Percentiles rank a stretch among this genome's conserved stretches.
These are phyloP conservation scores for sunflower (Helianthus annuus) DNA, from an alignment of 129 eudicot species.

Conservation along the genomic window DNA sequence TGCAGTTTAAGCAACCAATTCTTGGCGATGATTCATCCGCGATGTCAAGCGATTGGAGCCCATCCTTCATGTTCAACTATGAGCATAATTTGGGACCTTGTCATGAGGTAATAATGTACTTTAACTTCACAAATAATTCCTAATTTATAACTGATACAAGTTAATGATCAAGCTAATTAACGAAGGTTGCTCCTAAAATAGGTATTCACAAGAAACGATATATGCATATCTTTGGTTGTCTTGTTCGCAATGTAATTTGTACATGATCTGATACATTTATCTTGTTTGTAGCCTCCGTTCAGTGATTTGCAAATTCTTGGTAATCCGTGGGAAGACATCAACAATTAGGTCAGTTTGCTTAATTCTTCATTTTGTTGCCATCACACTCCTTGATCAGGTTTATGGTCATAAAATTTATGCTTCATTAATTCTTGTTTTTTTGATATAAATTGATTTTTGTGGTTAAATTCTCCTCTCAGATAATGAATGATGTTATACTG, in stretches of 20 bases:
- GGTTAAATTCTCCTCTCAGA: too few species aligned
- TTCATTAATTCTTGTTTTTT: too few species aligned
- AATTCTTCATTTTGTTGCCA: too few species aligned
- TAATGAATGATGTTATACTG: too few species aligned
- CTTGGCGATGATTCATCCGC: constrained; percentile 19
- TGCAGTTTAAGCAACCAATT: constrained; percentile 27
- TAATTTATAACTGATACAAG: too few species aligned
- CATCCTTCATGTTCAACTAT: constrained; percentile 39
- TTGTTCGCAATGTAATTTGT: too few species aligned
- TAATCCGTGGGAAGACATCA: constrained; percentile 39
- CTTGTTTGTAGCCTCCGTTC: constrained; percentile 20
- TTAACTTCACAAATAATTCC: background rate
- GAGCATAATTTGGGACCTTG: constrained; percentile 36
- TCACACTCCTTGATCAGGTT: too few species aligned
- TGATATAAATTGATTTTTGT: too few species aligned
- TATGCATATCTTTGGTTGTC: too few species aligned
- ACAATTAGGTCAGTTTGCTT: constrained; percentile 22
- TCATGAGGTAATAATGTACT: constrained; percentile 35
- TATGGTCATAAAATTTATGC: too few species aligned
- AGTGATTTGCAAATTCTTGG: constrained; percentile 28
- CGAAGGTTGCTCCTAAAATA: too few species aligned
- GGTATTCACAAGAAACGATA: background rate
- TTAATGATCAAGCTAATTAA: too few species aligned
- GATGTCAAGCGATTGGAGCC: constrained; percentile 35
- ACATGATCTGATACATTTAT: background rate